Base-by-base conservation (phyloP, 768 basidiomycete genomes). In the Tylopilus vinaceipallidus region DNA sequence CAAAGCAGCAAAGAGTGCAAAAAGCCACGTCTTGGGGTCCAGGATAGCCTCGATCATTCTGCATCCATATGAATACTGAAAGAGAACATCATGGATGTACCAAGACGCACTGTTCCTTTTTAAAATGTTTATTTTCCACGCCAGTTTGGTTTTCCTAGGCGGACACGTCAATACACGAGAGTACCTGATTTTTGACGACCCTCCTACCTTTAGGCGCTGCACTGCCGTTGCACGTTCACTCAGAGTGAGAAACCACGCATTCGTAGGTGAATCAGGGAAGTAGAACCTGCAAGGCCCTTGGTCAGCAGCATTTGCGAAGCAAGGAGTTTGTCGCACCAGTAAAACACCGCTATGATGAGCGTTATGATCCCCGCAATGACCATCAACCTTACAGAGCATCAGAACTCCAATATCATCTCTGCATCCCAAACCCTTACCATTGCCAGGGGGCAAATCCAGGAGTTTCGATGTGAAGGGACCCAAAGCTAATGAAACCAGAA, bases 121-220 rank as follows among this genome's bases (percentile, higher is more conserved):
- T 91, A 70, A 87, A 91, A 44, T 75, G 76, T 59, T 91, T 91
- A 61, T 88, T 90, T 67, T 90, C 88, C 10, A 89, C 78, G 24
- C 88, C 89, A 0, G 85, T 86, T 78, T 91, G 86, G 54, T 89
- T 88, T 66, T 73, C 77, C 80, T 83, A 54, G 6, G 19, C 11
- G 17, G 6, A 12, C 13, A 16, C 36, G 12, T 55, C 6, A 52
- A 26, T 39, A 35, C 29, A 16, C 27, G 4, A 6, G 37, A 10
- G 42, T 35, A 13, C 36, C 2, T n/a, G 19, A 6, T n/a, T n/a
- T n/a, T 29, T 17, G 17, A n/a, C 30, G 4, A n/a, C 9, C 33
- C 49, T 17, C 38, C 3, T 17, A 82, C 83, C 73, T 83, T 83
- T 49, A 89, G 77, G 8, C 87, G 78, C 42, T 71, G 75, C 19